phyloP scores from a whole-genome alignment of 192 early-diverging fungal genomes.

The Coemansia sp. region DNA sequence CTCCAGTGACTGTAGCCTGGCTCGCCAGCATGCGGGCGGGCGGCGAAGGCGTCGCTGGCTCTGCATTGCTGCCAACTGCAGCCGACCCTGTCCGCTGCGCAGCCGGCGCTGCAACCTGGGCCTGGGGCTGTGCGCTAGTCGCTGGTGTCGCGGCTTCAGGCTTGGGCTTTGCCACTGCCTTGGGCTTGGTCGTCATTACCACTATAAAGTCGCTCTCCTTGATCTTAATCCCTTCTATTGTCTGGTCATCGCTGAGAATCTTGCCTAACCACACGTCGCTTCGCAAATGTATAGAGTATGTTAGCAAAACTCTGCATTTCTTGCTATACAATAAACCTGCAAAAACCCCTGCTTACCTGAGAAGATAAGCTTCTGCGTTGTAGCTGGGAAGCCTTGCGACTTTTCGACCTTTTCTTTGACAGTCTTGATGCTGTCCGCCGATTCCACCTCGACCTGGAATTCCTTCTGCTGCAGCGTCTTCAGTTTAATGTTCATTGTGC shows the following conservation, averaged over 20 bases:
- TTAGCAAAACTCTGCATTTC: neutral
- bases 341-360: constrained; percentile 46
- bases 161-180: constrained; percentile 37
- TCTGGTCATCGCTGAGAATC: constrained; percentile 77
- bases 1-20: constrained; percentile 1
- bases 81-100: constrained; percentile 40
- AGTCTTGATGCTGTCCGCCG: constrained; percentile 62
- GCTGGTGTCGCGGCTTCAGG: constrained; percentile 50
- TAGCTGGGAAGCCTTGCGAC: constrained; percentile 67
- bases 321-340: too few relatives aligned
- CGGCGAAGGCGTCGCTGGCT: constrained; percentile 48
- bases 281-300: constrained; percentile 5
- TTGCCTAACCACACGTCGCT: constrained; percentile 55
- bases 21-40: constrained; percentile 42
- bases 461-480: constrained; percentile 90
- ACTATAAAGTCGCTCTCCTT: constrained; percentile 93
- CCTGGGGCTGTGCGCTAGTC: constrained; percentile 32
- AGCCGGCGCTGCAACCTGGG: constrained; percentile 43
- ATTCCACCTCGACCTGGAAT: constrained; percentile 78
- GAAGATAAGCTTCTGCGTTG: constrained; percentile 83
- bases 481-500: constrained; percentile 72
- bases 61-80: constrained; percentile 33
- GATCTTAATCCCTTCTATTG: constrained; percentile 73
- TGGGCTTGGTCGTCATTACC: constrained; percentile 80
- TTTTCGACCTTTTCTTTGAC: constrained; percentile 80